Base-by-base conservation (phyloP, 805 yeast genomes). In the Danielia reshetovae region DNA sequence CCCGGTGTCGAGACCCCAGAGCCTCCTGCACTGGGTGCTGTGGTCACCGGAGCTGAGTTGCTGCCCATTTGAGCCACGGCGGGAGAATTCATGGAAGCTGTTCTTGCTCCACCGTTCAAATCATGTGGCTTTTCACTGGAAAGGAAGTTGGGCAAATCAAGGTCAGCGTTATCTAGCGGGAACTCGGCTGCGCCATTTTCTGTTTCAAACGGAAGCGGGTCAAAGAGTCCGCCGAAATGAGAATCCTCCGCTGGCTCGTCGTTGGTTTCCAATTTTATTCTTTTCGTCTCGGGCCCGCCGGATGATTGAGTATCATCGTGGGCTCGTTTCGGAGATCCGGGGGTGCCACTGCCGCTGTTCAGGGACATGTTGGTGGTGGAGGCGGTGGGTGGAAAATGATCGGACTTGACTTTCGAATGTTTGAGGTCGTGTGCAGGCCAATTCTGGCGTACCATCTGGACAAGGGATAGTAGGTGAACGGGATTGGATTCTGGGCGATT, bases 191-290 rank as follows among this genome's bases (percentile, higher is more conserved):
- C 27, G 5, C 29, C 48, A 3, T 25, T 37, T 13, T 43, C 28
- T 18, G 40, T 34, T 17, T 47, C 51, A 27, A 47, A 47, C 6
- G 46, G 50, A 12, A 45, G 50, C 3, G 48, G 52, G 26, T 45
- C 50, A 36, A 47, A 47, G 18, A 47, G 39, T 10, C 36, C 42
- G 28, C 40, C 49, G 23, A 40, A 35, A 2, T 40, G 26, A 17
- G 38, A 32, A 22, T 42, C 43, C 25, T 39, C 35, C 18, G 19
- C 18, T 14, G 32, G 26, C 22, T 19, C 22, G 9, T 19, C 22
- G 9, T 19, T 19, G 22, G 22, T 7, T 9, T 19, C 22, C 7
- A 19, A 9, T 23, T 45, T 45, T 29, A 37, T 21, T 21, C 40
- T 27, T 26, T 46, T 46, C 10, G 27, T 21, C 9, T 30, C 35